Evolutionary conservation across 169 alveolate genomes (phyloP).

Genomic region (Eimeria praecox): DNA sequence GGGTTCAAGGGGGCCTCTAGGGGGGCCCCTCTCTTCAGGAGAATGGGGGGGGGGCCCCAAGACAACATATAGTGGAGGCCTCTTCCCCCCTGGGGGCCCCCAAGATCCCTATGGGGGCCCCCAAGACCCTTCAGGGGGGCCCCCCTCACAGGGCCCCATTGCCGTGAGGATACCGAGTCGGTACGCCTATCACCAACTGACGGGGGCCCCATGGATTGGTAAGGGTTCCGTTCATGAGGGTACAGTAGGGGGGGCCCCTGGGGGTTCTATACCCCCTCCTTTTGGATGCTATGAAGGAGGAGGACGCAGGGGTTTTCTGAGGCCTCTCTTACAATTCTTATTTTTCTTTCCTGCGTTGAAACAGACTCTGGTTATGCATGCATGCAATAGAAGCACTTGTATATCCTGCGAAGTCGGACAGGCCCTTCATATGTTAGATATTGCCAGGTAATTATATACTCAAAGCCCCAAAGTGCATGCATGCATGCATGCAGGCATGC

Average conservation of each 20-base stretch:
- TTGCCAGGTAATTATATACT: constrained; percentile 19
- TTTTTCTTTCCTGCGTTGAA: not conserved
- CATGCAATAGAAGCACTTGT: constrained; percentile 29
- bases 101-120: too few species aligned
- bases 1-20: not conserved
- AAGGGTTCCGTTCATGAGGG: not conserved
- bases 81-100: too few species aligned
- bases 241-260: not conserved
- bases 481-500: not conserved
- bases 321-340: constrained; percentile 5
- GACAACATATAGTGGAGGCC: too few species aligned
- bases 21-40: not conserved
- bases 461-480: not conserved
- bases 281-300: constrained; percentile 58
- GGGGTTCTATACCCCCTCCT: not conserved
- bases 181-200: constrained; percentile 4
- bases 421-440: constrained; percentile 70
- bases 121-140: not conserved
- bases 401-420: constrained; percentile 44
- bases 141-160: constrained; percentile 11
- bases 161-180: constrained; percentile 42
- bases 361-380: not conserved
- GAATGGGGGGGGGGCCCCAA: constrained; percentile 30
- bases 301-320: constrained; percentile 3
- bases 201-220: constrained; percentile 40